A percentile compares a stretch with the other conserved stretches of the same genome.
Evolutionary conservation across 2,329 filamentous ascomycete genomes (phyloP).

Genomic region (Trichoderma cornu-damae): DNA sequence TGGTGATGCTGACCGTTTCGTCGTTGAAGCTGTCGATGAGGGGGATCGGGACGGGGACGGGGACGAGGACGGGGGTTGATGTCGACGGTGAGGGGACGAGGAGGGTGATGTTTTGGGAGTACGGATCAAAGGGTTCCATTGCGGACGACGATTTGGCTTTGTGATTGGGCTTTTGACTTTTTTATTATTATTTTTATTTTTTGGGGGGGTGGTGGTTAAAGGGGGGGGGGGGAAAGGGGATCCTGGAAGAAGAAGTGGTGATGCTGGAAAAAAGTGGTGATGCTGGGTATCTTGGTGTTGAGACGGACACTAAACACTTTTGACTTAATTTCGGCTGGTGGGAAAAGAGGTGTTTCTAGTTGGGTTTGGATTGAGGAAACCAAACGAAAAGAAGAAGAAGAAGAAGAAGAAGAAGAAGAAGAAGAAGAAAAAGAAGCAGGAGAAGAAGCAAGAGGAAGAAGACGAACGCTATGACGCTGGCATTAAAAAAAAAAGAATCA

Average conservation of each 20-base stretch:
- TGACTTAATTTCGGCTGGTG: too few species aligned
- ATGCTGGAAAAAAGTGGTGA: neutral
- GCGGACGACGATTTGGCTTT: neutral
- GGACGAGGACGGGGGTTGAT: conserved; percentile 26
- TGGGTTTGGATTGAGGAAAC: too few species aligned
- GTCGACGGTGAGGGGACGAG: too few species aligned
- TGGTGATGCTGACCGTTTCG: conserved; percentile 36
- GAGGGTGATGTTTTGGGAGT: conserved; percentile 35
- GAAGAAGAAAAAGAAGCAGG: neutral
- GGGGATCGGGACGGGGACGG: conserved; percentile 31
- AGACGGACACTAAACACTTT: too few species aligned
- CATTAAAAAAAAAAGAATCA: neutral
- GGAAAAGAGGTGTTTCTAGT: too few species aligned
- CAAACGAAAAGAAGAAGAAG: neutral
- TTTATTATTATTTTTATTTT: too few species aligned
- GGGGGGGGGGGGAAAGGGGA: neutral
- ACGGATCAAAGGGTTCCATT: conserved; percentile 35
- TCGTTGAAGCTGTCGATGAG: conserved; percentile 32
- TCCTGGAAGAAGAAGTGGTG: neutral
- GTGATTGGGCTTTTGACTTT: too few species aligned
- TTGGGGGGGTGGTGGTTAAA: neutral
- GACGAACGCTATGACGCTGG: too few species aligned
- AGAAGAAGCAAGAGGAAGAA: neutral
- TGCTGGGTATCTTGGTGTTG: conserved; percentile 8
- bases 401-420: neutral